phyloP scores from a whole-genome alignment of 1,139 yeast species.

The Geotrichum europaeum region DNA sequence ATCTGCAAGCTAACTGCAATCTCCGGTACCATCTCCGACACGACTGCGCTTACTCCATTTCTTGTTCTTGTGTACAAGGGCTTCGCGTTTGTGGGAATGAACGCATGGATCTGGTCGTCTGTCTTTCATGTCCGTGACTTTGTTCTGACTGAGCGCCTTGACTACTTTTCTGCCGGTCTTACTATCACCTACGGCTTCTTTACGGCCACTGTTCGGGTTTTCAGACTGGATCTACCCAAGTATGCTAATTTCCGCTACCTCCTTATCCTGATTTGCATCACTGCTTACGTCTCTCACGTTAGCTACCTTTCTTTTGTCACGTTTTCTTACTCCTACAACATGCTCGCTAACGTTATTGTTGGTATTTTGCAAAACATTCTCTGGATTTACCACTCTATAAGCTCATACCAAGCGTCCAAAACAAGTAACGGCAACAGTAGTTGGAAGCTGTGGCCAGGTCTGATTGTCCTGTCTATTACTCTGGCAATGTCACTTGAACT shows the following conservation, averaged over 20 bases:
- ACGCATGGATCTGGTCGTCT: constrained; percentile 84
- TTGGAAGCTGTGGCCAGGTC: constrained; percentile 49
- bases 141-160: constrained; percentile 71
- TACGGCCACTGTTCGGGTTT: constrained; percentile 54
- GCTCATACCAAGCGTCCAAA: constrained; percentile 10
- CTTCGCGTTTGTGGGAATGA: constrained; percentile 59
- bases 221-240: constrained; percentile 46
- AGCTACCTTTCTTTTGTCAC: constrained; percentile 54
- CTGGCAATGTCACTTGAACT: constrained; percentile 82
- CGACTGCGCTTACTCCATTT: constrained; percentile 10
- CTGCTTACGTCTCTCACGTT: constrained; percentile 58
- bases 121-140: constrained; percentile 86
- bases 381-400: constrained; percentile 40
- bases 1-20: constrained; percentile 24
- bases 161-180: constrained; percentile 88
- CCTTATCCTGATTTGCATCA: constrained; percentile 39
- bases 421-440: constrained; percentile 7
- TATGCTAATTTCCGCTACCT: constrained; percentile 31
- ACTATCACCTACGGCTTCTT: constrained; percentile 78
- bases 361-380: constrained; percentile 68
- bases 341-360: constrained; percentile 78
- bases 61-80: constrained; percentile 38
- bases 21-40: neutral
- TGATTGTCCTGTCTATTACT: constrained; percentile 48
- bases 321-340: constrained; percentile 92